A percentile compares a stretch with the other conserved stretches of the same genome.
phyloP scores from a whole-genome alignment of 805 yeast species.

The Starmerella sp. region DNA sequence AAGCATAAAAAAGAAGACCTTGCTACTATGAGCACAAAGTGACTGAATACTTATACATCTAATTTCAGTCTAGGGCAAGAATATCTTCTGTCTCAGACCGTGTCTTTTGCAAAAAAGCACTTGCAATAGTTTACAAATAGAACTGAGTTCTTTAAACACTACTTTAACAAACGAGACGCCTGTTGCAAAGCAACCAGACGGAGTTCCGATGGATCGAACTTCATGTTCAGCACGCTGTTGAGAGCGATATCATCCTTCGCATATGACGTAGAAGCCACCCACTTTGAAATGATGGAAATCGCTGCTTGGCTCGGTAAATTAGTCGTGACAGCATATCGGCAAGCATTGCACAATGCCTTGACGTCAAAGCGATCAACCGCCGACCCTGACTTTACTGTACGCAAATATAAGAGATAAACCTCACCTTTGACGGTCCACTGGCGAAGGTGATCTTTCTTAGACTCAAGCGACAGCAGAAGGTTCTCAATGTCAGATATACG shows the following conservation, averaged over 20 bases:
- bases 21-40: too few species aligned
- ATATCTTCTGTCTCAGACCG: too few species aligned
- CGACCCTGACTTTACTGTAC: not conserved
- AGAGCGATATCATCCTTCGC: slow-evolving; percentile 3
- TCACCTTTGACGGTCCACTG: slow-evolving; percentile 30
- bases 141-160: not conserved
- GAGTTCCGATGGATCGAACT: slow-evolving; percentile 15
- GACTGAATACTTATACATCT: too few species aligned
- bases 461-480: slow-evolving; percentile 23
- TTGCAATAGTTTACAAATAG: not conserved
- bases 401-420: slow-evolving; percentile 29
- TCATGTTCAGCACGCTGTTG: slow-evolving; percentile 14
- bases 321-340: slow-evolving; percentile 8
- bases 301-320: slow-evolving; percentile 22
- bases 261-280: slow-evolving; percentile 20
- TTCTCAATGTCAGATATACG: slow-evolving; percentile 21
- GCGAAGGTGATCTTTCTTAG: slow-evolving; percentile 10
- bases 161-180: slow-evolving; percentile 11
- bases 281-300: slow-evolving; percentile 23
- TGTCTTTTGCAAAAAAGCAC: not conserved
- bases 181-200: slow-evolving; percentile 16
- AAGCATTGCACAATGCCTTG: slow-evolving; percentile 4
- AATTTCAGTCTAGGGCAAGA: too few species aligned
- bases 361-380: not conserved
- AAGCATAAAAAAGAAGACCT: not conserved